Conservation (phyloP, 495 filamentous ascomycete genomes). For the Penicillium flavigenum region DNA sequence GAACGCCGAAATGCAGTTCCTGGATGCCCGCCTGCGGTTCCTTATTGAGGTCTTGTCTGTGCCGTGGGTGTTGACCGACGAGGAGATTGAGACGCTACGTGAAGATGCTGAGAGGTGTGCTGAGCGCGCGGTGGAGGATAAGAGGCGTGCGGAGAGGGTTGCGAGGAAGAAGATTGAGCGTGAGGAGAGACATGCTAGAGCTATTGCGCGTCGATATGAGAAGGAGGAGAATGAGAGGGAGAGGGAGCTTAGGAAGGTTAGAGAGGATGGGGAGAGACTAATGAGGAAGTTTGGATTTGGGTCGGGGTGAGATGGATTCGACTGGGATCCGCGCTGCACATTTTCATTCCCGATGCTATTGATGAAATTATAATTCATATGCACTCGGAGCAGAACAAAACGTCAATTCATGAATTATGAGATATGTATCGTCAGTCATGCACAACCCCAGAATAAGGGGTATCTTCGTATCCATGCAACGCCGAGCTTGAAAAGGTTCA, state of each 20-base stretch:
- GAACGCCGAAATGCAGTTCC: conserved; percentile 75
- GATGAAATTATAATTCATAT: conserved; percentile 2
- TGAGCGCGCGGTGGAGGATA: conserved; percentile 39
- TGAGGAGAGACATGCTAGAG: conserved; percentile 37
- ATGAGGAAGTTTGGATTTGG: conserved; percentile 32
- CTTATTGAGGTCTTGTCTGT: conserved; percentile 59
- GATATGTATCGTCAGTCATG: conserved; percentile 26
- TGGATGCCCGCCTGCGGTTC: conserved; percentile 65
- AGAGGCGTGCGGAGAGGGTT: conserved; percentile 39
- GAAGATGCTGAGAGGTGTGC: conserved; percentile 49
- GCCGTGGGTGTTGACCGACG: conserved; percentile 64
- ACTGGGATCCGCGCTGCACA: not conserved
- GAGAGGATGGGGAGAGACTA: conserved; percentile 35
- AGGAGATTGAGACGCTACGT: conserved; percentile 54
- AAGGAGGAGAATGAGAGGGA: conserved; percentile 40
- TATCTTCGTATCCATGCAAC: conserved; percentile 29
- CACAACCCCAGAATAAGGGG: conserved; percentile 21
- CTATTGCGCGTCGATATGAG: conserved; percentile 41
- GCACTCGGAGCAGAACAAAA: conserved; percentile 5
- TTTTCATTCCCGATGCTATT: not conserved
- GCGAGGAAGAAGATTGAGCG: conserved; percentile 35
- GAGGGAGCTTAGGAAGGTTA: conserved; percentile 30
- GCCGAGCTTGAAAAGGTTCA: conserved; percentile 16
- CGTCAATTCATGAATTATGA: conserved; percentile 16
- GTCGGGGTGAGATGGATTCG: not conserved